A percentile compares a stretch with the other conserved stretches of the same genome.
phyloP scores from a whole-genome alignment of 768 basidiomycete species.

The Tulasnella sp. region DNA sequence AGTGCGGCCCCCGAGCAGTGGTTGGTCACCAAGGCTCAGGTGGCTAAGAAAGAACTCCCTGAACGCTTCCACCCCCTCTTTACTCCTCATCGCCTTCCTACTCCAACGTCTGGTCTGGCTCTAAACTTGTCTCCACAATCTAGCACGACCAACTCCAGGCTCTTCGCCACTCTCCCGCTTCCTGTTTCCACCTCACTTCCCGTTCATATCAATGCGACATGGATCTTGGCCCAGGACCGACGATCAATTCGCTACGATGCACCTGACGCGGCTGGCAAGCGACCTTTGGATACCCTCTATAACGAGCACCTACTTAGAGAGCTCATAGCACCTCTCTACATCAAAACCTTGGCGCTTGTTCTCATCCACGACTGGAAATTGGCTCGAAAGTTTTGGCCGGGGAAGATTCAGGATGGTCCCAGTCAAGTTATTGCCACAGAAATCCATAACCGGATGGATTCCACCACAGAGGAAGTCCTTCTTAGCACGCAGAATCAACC shows the following conservation, averaged over 20 bases:
- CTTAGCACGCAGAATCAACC: not conserved
- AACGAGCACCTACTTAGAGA: not conserved
- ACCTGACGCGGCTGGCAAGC: not conserved
- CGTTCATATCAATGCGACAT: conserved; percentile 13
- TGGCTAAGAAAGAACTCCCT: not conserved
- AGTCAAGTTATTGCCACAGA: not conserved
- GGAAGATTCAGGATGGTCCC: not conserved
- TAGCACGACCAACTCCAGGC: not conserved
- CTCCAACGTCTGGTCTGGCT: conserved; percentile 7
- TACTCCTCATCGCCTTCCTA: conserved; percentile 1
- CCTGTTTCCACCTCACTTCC: conserved; percentile 11
- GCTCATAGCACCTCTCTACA: conserved; percentile 2
- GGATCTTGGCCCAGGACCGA: conserved; percentile 17
- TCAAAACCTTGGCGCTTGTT: conserved; percentile 1
- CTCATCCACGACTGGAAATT: not conserved
- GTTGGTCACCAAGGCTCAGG: not conserved
- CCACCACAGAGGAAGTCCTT: not conserved
- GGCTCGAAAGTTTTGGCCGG: conserved; percentile 7
- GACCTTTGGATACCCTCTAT: conserved; percentile 6
- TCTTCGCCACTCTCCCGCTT: conserved; percentile 25
- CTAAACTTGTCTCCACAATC: not conserved
- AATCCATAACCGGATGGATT: not conserved
- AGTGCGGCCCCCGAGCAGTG: not conserved
- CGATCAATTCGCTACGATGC: conserved; percentile 13
- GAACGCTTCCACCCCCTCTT: not conserved